Base-by-base conservation (phyloP, 1,284 basidiomycete species). In the Naganishia liquefaciens region DNA sequence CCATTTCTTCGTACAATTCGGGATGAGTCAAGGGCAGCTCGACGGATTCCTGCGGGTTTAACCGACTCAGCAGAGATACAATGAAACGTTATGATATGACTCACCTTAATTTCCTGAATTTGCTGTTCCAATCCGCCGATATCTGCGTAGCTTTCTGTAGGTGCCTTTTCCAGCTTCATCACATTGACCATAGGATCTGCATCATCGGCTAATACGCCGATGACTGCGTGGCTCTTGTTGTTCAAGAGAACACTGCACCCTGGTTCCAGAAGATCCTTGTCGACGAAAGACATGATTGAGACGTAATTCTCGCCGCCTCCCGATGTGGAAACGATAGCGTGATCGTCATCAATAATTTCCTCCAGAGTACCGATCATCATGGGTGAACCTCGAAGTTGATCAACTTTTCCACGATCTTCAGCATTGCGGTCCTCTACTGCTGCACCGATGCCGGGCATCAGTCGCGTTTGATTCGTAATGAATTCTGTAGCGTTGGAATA, bases 291-390 rank as follows among this genome's bases (percentile, higher is more conserved):
- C 90, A 98, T 93, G 78, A 99, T 98, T 50, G 92, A 89, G 70
- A 99, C 96, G 77, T 99, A 99, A 80, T 89, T 94, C 78, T 99
- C 96, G 37, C 95, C 94, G 1, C 96, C 95, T 44, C 91, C 92
- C 21, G 92, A 87, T 11, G 91, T 91, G 77, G 91, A 94, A 74
- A 99, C 89, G 77, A 99, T 98, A 23, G 96, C 95, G 77, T 99
- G 96, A 84, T 99, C 96, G 81, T 99, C 96, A 82, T 99, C 96
- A 75, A 99, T 96, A 73, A 99, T 98, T 81, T 99, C 96, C 81
- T 99, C 96, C 72, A 99, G 83, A 0, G 93, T 92, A 42, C 96
- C 96, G 61, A 99, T 93, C 15, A 88, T 90, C 92, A 99, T 97
- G 6, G 96, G 96, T 58, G 87, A 90, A 23, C 96, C 96, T 54